Evolutionary conservation across 192 early-diverging fungal genomes (phyloP).

Genomic region (Coemansia sp.): DNA sequence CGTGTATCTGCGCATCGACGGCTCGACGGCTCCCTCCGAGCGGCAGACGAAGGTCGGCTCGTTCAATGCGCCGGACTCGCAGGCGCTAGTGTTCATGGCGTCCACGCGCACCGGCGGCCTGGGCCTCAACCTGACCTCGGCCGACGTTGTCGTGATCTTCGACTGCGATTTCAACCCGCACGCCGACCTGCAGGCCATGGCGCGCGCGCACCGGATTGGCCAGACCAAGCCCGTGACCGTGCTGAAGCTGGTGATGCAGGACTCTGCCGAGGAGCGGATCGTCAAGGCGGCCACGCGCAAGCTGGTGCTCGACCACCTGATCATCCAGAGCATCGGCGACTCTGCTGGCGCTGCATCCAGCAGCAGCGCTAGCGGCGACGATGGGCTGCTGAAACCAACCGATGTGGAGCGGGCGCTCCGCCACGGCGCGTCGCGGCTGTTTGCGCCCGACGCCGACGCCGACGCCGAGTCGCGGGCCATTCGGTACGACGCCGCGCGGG

Average conservation of each 20-base stretch:
- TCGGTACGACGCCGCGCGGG: slow-evolving; percentile 16
- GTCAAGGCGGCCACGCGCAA: slow-evolving; percentile 93
- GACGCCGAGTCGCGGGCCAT: slow-evolving; percentile 47
- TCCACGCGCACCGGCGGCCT: slow-evolving; percentile 94
- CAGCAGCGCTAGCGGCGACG: slow-evolving; percentile 17
- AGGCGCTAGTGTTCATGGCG: slow-evolving; percentile 87
- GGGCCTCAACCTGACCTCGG: slow-evolving; percentile 92
- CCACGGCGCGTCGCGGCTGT: slow-evolving; percentile 78
- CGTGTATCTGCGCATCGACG: slow-evolving; percentile 85
- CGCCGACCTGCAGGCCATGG: slow-evolving; percentile 94
- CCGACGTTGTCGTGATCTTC: slow-evolving; percentile 95
- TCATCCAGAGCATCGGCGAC: slow-evolving; percentile 86
- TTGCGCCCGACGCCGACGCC: slow-evolving; percentile 61
- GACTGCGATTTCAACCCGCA: slow-evolving; percentile 93
- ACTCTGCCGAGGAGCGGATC: slow-evolving; percentile 96
- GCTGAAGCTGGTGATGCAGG: slow-evolving; percentile 91
- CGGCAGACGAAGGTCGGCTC: slow-evolving; percentile 88
- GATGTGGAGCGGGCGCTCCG: slow-evolving; percentile 72
- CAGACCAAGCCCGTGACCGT: slow-evolving; percentile 95
- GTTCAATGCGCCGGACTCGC: slow-evolving; percentile 87
- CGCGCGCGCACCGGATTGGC: slow-evolving; percentile 94
- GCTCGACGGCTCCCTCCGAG: slow-evolving; percentile 71
- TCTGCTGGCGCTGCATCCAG: not conserved
- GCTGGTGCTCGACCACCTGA: slow-evolving; percentile 94
- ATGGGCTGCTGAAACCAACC: slow-evolving; percentile 4